Base-by-base conservation (phyloP, 768 basidiomycete genomes). In the Mrakia frigida region DNA sequence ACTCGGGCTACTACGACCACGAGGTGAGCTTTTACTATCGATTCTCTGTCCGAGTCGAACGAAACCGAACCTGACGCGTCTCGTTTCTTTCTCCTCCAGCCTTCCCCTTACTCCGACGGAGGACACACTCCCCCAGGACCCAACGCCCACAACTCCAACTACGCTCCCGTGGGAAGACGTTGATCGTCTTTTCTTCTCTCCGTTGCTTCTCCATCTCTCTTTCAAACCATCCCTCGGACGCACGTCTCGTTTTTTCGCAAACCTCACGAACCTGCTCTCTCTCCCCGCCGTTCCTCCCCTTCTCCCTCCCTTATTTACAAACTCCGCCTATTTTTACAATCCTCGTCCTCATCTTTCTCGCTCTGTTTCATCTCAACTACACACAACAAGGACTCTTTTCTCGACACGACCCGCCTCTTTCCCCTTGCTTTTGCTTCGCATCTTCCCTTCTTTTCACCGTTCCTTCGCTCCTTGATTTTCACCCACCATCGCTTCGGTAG, bases 1-100 rank as follows among this genome's bases (percentile, higher is more conserved):
- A n/a, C 21, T 59, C 65, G 33, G 50, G 43, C 9, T 70, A 70
- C 69, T 70, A 70, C 69, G 46, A 70, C 18, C 46, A 70, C 14
- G 69, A 41, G 28, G 69, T 46, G 50, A 70, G 43, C n/a, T n/a
- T 53, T 28, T 31, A 4, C 23, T 28, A 10, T 16, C 28, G n/a
- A n/a, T 21, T 53, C 50, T 37, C 23, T 53, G 6, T 46, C 9
- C 37, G n/a, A 50, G 10, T 23, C 37, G 69, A 31, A 50, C 1
- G 39, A 31, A 16, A 9, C 35, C 31, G 43, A 28, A 23, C 6
- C 41, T 41, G 70, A 71, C 70, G 43, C 43, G 69, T 31, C 23
- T 46, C 43, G 14, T 71, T 33, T 52, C n/a, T 31, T 7, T n/a
- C 25, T 50, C 10, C 41, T 53, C 5, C 68, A 69, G n/a, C 28